phyloP scores from a whole-genome alignment of 2,329 filamentous ascomycete genomes.

The Xylaria multiplex region DNA sequence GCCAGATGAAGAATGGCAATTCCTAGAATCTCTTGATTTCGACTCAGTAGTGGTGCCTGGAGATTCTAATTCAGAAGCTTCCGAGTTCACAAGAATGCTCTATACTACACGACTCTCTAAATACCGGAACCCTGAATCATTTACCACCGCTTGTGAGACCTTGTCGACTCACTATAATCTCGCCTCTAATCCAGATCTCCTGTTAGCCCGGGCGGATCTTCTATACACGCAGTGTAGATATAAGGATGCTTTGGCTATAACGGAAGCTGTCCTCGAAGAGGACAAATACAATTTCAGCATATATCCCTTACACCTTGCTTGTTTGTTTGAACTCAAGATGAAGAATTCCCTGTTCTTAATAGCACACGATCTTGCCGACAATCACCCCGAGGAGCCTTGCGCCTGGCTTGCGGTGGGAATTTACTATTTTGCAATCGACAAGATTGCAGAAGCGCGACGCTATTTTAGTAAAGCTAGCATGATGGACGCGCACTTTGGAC shows the following conservation, averaged over 20 bases:
- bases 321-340: conserved; percentile 85
- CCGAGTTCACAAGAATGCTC: conserved; percentile 93
- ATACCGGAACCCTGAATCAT: conserved; percentile 86
- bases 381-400: conserved; percentile 88
- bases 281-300: conserved; percentile 91
- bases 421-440: conserved; percentile 90
- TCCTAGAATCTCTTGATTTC: conserved; percentile 89
- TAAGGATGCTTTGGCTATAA: conserved; percentile 84
- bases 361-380: conserved; percentile 90
- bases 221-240: conserved; percentile 96
- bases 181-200: conserved; percentile 84
- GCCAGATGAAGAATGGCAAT: conserved; percentile 88
- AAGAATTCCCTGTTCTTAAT: conserved; percentile 92
- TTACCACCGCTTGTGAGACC: conserved; percentile 87
- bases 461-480: conserved; percentile 98
- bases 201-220: conserved; percentile 88
- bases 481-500: conserved; percentile 96
- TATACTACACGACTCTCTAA: conserved; percentile 97
- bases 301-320: conserved; percentile 91
- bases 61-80: conserved; percentile 79
- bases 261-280: conserved; percentile 80
- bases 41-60: conserved; percentile 77
- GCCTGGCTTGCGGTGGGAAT: conserved; percentile 94
- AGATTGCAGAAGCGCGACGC: conserved; percentile 90
- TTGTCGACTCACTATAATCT: conserved; percentile 94